Evolutionary conservation across 345 rosid species (phyloP).

Genomic region (Turnera subulata): DNA sequence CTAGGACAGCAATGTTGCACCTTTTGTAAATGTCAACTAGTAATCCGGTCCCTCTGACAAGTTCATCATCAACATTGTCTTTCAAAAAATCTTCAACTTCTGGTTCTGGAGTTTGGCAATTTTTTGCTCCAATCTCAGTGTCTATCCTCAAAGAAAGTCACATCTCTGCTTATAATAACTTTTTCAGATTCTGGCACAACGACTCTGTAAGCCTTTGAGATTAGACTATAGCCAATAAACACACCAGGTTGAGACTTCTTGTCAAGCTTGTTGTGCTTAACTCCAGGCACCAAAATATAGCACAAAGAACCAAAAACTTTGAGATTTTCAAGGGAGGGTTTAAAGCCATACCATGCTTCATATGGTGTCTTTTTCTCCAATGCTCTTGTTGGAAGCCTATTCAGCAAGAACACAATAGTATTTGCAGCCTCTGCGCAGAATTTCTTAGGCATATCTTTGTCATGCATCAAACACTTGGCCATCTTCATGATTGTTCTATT

Average conservation of each 20-base stretch:
- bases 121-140: neutral
- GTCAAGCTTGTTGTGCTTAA: neutral
- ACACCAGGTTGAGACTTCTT: neutral
- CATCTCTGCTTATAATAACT: neutral
- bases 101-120: neutral
- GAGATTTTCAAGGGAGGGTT: neutral
- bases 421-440: neutral
- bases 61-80: neutral
- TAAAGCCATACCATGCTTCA: neutral
- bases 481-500: slow-evolving; percentile 1
- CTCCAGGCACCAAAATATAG: neutral
- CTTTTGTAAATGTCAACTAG: neutral
- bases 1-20: neutral
- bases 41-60: neutral
- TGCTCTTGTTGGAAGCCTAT: neutral
- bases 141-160: neutral
- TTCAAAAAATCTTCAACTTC: neutral
- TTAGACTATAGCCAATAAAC: neutral
- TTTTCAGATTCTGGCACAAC: neutral
- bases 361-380: neutral
- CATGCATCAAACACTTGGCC: neutral
- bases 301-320: neutral
- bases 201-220: neutral
- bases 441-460: neutral
- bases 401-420: neutral